Conservation (phyloP, 805 yeast genomes). For the Cyberlindnera veronae region DNA sequence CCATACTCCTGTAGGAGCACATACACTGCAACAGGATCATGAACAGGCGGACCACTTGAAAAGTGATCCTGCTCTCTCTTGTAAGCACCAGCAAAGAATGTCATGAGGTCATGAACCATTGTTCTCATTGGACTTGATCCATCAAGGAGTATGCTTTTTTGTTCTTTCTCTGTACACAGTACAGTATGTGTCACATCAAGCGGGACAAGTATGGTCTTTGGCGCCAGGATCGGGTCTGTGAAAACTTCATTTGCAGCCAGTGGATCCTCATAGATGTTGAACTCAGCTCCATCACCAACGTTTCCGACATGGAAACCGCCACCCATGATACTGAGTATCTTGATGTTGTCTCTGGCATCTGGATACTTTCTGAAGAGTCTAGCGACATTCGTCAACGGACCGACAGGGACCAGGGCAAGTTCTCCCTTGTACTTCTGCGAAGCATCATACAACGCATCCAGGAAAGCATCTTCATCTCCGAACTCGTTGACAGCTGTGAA, state of each 20-base stretch:
- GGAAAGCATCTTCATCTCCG: conserved; percentile 41
- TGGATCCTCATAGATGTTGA: conserved; percentile 74
- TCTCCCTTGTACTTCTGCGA: conserved; percentile 42
- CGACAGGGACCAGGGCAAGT: conserved; percentile 67
- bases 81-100: conserved; percentile 46
- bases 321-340: conserved; percentile 70
- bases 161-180: conserved; percentile 43
- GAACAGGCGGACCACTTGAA: conserved; percentile 66
- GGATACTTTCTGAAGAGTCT: conserved; percentile 53
- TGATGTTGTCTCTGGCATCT: conserved; percentile 44
- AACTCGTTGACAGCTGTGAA: conserved; percentile 30
- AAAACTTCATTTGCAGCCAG: conserved; percentile 64
- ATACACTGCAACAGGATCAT: conserved; percentile 73
- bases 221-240: conserved; percentile 38
- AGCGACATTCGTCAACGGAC: conserved; percentile 73
- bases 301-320: conserved; percentile 44
- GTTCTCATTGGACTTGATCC: conserved; percentile 43
- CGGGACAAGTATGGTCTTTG: conserved; percentile 56
- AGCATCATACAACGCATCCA: conserved; percentile 33
- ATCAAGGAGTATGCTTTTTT: conserved; percentile 37
- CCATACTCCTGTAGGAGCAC: conserved; percentile 42
- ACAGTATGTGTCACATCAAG: conserved; percentile 70
- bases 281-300: conserved; percentile 55
- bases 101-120: conserved; percentile 51
- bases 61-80: conserved; percentile 38